Conservation (phyloP, 768 basidiomycete species). For the Brasilioporus rufonigricans region DNA sequence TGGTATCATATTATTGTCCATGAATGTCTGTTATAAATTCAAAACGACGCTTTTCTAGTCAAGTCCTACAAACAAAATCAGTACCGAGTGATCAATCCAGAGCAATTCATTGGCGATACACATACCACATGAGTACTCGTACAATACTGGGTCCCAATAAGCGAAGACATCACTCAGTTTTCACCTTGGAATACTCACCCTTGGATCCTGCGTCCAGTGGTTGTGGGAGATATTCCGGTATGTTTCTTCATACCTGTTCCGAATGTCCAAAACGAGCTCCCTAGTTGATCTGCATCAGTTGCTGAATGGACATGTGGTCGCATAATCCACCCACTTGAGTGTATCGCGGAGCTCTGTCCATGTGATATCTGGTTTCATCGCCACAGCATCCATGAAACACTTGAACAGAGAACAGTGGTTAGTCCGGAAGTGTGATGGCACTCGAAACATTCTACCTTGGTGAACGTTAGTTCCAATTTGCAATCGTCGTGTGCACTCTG, state of each 20-base stretch:
- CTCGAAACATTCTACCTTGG: constrained; percentile 16
- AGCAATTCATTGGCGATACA: background rate
- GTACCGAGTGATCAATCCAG: background rate
- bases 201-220: constrained; percentile 17
- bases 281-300: constrained; percentile 3
- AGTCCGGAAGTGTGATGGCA: background rate
- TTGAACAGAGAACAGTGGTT: background rate
- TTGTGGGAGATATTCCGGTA: background rate
- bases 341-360: constrained; percentile 21
- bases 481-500: constrained; percentile 25
- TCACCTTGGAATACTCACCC: constrained; percentile 14
- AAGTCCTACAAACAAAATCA: background rate
- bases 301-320: background rate
- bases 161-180: background rate
- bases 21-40: background rate
- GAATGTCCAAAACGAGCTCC: constrained; percentile 14
- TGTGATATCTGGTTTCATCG: constrained; percentile 7
- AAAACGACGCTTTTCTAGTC: constrained; percentile 3
- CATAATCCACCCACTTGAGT: constrained; percentile 13
- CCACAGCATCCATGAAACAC: constrained; percentile 21
- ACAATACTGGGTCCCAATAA: constrained; percentile 3
- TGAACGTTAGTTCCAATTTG: constrained; percentile 19
- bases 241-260: constrained; percentile 7
- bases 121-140: constrained; percentile 14
- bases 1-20: constrained; percentile 1